Percentiles rank a stretch among this genome's conserved stretches.
phyloP scores from a whole-genome alignment of 2,329 filamentous ascomycete genomes.

The Microsporum audouinii region DNA sequence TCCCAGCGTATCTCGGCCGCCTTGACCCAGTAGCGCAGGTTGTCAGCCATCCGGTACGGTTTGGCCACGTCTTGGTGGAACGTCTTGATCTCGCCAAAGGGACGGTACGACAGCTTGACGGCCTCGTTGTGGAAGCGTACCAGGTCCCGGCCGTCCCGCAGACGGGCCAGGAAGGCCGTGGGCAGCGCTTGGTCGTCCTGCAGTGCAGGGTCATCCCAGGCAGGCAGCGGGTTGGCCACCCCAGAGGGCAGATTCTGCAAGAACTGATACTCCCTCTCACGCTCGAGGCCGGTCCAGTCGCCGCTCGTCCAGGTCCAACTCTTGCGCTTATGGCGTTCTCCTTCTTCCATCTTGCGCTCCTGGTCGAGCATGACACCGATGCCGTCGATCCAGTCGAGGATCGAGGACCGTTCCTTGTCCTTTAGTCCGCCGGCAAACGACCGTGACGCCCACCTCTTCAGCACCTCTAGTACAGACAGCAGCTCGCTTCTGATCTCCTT shows the following conservation, averaged over 20 bases:
- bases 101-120: conserved; percentile 70
- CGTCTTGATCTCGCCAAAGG: conserved; percentile 77
- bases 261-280: conserved; percentile 71
- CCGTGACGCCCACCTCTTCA: conserved; percentile 82
- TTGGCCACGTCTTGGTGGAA: conserved; percentile 91
- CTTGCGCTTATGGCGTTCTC: conserved; percentile 59
- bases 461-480: conserved; percentile 72
- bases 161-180: conserved; percentile 59
- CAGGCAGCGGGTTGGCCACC: conserved; percentile 47
- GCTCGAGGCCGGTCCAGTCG: conserved; percentile 64
- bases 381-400: conserved; percentile 66
- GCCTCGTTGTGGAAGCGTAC: conserved; percentile 83
- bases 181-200: conserved; percentile 16
- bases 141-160: conserved; percentile 70
- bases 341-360: conserved; percentile 66
- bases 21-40: conserved; percentile 91
- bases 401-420: conserved; percentile 62
- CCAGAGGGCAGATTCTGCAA: conserved; percentile 58
- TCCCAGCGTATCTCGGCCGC: conserved; percentile 92
- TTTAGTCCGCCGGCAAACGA: conserved; percentile 76
- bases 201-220: conserved; percentile 41
- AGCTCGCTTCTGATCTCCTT: conserved; percentile 74
- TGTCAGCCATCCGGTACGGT: conserved; percentile 87
- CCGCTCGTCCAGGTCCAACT: conserved; percentile 70
- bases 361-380: conserved; percentile 64